These are phyloP conservation scores for Viridothelium virens DNA, from an alignment of 495 filamentous ascomycete species.

Conservation along the genomic window DNA sequence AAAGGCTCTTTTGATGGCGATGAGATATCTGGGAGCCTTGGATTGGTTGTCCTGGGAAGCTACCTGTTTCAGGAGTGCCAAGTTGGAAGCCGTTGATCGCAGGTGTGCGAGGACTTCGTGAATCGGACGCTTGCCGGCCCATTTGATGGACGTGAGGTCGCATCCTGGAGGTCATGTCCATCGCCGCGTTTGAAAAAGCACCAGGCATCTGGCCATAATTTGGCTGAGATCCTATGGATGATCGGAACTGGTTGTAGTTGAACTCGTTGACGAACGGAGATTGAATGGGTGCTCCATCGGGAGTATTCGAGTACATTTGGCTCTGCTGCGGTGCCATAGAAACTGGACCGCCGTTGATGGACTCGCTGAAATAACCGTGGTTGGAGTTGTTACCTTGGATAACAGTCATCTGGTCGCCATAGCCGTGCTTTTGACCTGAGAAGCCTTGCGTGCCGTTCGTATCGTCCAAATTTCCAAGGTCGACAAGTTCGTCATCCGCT, in stretches of 20 bases:
- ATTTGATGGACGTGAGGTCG: constrained; percentile 31
- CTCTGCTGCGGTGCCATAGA: constrained; percentile 33
- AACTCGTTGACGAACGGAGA: constrained; percentile 77
- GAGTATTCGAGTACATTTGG: constrained; percentile 72
- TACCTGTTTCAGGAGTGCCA: constrained; percentile 57
- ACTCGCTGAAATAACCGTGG: constrained; percentile 19
- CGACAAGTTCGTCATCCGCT: constrained; percentile 57
- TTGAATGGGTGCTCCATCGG: constrained; percentile 78
- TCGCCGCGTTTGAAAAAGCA: background rate
- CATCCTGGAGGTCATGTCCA: constrained; percentile 23
- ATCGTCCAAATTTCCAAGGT: constrained; percentile 39
- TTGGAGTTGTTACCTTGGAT: constrained; percentile 26
- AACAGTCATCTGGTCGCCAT: constrained; percentile 33
- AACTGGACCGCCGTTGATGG: constrained; percentile 19
- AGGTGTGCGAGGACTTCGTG: constrained; percentile 66
- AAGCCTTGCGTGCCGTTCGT: constrained; percentile 44
- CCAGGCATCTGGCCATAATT: background rate
- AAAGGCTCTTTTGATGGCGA: constrained; percentile 72
- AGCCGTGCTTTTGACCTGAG: constrained; percentile 42
- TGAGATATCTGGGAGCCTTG: constrained; percentile 46
- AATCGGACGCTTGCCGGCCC: constrained; percentile 61
- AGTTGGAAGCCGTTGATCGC: constrained; percentile 51
- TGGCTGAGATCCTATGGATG: constrained; percentile 14
- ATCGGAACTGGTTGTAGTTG: constrained; percentile 60
- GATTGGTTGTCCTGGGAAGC: constrained; percentile 68